Base-by-base conservation (phyloP, 2,329 filamentous ascomycete species). In the Trichophaea hybrida region DNA sequence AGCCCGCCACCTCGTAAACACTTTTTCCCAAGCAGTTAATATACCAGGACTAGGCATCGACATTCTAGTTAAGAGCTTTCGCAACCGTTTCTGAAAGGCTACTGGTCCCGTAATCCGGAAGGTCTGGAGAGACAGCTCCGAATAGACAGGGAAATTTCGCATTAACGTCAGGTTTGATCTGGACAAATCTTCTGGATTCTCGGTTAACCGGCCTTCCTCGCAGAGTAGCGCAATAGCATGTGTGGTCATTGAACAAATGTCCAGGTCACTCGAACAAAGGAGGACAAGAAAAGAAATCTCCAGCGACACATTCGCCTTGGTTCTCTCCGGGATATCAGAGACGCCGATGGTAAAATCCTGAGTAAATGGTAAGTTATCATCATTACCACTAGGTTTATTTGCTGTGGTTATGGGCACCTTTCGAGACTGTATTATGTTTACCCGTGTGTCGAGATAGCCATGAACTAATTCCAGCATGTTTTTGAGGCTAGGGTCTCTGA, bases 31-130 rank as follows among this genome's bases (percentile, higher is more conserved):
- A 2, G 83, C 82, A 59, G 78, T 77, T 33, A 86, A 71, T 56
- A 86, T 84, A n/a, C 81, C 82, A n/a, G 75, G 73, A 8, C 80
- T 83, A 17, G 83, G 83, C 64, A 77, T 78, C 53, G 79, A 76
- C 73, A 85, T 79, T 52, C 77, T 77, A 31, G 80, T 74, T 24
- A 85, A 69, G 35, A 85, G 74, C 10, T 76, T 75, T 49, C 82
- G 77, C 35, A 82, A 75, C 44, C 82, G 76, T 68, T 84, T 85
- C 65, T 86, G 83, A 67, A 86, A 86, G 1, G 82, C 83, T 8
- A 85, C 83, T 6, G 84, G 71, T 1, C 83, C 83, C 6, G 83
- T 85, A 66, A 85, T 83, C 33, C 80, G 76, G 67, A 85, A 85
- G 1, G 76, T 77, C 46, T 77, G 78, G 1, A 81, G 83, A 1